Conservation (phyloP, 305 asterid species). For the Fraxinus nigra region DNA sequence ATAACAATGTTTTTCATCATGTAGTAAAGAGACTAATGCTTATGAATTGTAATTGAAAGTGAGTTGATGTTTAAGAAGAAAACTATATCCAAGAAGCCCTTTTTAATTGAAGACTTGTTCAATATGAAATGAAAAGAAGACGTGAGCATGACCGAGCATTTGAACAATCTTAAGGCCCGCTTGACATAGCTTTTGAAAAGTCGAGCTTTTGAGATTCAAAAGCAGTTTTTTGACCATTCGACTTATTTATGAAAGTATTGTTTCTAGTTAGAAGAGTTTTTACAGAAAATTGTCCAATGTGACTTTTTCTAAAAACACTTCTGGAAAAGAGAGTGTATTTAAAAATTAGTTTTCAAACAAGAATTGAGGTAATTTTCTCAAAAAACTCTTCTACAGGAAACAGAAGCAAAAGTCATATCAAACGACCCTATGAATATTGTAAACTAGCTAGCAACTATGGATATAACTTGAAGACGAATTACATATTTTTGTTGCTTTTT, state of each 20-base stretch:
- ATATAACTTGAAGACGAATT: neutral
- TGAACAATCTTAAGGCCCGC: neutral
- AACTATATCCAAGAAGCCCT: neutral
- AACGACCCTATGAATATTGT: neutral
- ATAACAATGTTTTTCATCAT: neutral
- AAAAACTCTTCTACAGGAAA: too few species aligned
- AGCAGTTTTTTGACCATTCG: too few species aligned
- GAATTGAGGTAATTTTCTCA: too few species aligned
- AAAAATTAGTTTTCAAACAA: too few species aligned
- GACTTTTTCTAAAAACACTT: too few species aligned
- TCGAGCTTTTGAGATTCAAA: neutral
- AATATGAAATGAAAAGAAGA: neutral
- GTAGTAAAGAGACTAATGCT: neutral
- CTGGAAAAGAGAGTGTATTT: too few species aligned
- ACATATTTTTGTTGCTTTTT: neutral
- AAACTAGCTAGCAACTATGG: neutral
- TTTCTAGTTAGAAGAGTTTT: neutral
- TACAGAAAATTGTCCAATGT: too few species aligned
- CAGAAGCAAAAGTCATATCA: too few species aligned
- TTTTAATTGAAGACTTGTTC: neutral
- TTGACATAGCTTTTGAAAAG: neutral
- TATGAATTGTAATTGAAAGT: neutral
- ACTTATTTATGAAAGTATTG: neutral
- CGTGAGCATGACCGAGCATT: too few species aligned
- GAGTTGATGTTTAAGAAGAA: neutral